A percentile compares a stretch with the other conserved stretches of the same genome.
Conservation (phyloP, 192 early-diverging fungal genomes). For the Podila verticillata region DNA sequence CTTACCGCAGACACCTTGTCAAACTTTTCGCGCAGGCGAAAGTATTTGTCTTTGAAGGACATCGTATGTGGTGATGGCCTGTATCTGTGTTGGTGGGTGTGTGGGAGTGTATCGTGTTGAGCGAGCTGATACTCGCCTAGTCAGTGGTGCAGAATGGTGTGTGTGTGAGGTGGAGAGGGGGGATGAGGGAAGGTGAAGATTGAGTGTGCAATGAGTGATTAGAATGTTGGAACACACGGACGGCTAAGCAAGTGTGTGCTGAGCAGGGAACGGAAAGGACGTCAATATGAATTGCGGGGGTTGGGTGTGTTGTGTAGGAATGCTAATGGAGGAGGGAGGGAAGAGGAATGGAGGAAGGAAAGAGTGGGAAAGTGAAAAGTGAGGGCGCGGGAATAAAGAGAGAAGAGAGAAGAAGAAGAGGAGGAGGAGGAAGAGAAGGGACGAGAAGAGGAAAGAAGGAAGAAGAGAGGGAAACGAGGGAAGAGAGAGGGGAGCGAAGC, state of each 20-base stretch:
- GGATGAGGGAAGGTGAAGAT: neutral
- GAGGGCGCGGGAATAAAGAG: no score
- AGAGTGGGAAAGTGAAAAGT: no score
- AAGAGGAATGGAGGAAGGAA: neutral
- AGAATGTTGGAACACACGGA: neutral
- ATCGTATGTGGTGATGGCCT: conserved; percentile 24
- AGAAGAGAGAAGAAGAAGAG: neutral
- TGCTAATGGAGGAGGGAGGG: neutral
- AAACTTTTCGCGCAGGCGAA: conserved; percentile 42
- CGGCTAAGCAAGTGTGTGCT: neutral
- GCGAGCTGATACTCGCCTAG: neutral
- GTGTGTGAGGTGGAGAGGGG: neutral
- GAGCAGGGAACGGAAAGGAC: neutral
- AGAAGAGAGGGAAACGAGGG: neutral
- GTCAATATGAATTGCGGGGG: no score
- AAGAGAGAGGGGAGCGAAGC: neutral
- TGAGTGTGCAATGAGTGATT: neutral
- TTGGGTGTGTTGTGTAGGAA: no score
- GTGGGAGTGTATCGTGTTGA: neutral
- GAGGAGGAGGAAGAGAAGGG: neutral
- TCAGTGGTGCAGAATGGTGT: neutral
- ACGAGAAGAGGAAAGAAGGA: neutral
- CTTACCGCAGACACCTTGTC: conserved; percentile 48
- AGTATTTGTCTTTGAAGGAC: conserved; percentile 50
- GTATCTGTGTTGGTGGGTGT: conserved; percentile 7